These are phyloP conservation scores for Erysimum cheiranthoides DNA, from an alignment of 345 rosid species.

Conservation along the genomic window DNA sequence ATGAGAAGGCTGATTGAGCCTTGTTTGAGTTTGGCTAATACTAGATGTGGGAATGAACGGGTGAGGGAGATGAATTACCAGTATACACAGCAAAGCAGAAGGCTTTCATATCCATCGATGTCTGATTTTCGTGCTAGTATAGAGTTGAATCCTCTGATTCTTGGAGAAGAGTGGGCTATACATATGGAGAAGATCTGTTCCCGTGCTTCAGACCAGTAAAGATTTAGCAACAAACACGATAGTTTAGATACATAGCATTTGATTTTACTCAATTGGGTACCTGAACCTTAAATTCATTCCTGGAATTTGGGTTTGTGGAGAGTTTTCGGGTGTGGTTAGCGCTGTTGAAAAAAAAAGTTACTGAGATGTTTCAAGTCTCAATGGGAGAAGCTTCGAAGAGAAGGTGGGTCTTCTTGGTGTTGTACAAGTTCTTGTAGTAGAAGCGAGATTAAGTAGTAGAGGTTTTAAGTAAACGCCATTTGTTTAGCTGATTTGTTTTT, in stretches of 20 bases:
- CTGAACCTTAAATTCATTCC: constrained; percentile 32
- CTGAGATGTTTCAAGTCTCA: constrained; percentile 33
- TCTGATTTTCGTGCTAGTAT: constrained; percentile 65
- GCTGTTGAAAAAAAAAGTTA: not conserved
- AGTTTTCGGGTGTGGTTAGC: not conserved
- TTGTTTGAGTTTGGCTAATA: constrained; percentile 62
- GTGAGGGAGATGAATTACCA: constrained; percentile 39
- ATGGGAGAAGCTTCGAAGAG: constrained; percentile 6
- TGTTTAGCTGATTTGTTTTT: constrained; percentile 29
- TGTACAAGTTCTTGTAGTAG: constrained; percentile 32
- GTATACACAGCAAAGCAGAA: constrained; percentile 37
- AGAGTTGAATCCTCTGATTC: constrained; percentile 69
- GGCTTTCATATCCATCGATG: constrained; percentile 50
- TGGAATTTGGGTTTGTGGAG: constrained; percentile 38
- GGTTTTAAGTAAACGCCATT: not conserved
- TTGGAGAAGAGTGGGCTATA: constrained; percentile 75
- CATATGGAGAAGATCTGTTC: constrained; percentile 72
- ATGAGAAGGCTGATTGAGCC: constrained; percentile 79
- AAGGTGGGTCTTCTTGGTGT: constrained; percentile 25
- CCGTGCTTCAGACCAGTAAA: constrained; percentile 52
- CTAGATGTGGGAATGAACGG: constrained; percentile 47
- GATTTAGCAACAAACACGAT: constrained; percentile 11
- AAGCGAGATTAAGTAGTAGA: constrained; percentile 28
- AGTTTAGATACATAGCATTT: constrained; percentile 33
- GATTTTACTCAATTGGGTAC: constrained; percentile 20